Percentiles rank a stretch among this genome's conserved stretches.
Evolutionary conservation across 768 basidiomycete species (phyloP).

Genomic region (Gyrodon lividus): DNA sequence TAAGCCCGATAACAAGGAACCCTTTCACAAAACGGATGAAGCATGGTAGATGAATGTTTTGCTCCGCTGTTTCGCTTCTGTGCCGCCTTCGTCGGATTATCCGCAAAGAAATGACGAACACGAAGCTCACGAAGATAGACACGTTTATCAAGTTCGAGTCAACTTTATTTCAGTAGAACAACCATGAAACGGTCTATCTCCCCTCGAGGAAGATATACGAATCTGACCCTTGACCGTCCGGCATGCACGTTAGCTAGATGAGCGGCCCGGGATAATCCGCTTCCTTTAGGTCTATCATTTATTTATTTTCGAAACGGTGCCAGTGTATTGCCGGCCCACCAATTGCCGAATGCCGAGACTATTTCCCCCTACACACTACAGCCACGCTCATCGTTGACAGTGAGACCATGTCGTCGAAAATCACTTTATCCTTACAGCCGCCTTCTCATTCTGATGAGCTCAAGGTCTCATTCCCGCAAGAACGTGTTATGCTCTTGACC

Average conservation of each 20-base stretch:
- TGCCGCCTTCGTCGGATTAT: constrained; percentile 6
- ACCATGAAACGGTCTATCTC: neutral
- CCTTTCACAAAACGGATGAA: constrained; percentile 6
- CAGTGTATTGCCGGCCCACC: neutral
- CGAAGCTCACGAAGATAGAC: neutral
- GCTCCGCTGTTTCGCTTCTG: neutral
- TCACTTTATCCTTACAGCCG: neutral
- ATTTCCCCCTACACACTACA: no score
- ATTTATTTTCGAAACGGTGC: neutral
- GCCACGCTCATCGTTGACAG: neutral
- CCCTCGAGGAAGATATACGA: neutral
- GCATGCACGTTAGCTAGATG: neutral
- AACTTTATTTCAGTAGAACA: neutral
- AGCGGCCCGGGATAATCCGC: no score
- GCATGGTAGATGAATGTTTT: neutral
- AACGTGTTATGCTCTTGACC: constrained; percentile 53
- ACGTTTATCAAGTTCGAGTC: neutral
- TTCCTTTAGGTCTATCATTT: no score
- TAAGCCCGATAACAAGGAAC: constrained; percentile 19
- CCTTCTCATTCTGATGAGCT: constrained; percentile 38
- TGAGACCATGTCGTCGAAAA: constrained; percentile 2
- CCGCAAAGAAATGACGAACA: constrained; percentile 2
- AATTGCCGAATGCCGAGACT: constrained; percentile 1
- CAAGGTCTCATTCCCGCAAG: constrained; percentile 41
- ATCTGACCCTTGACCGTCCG: constrained; percentile 23